Evolutionary conservation across 371 early-diverging fungal genomes (phyloP), one percentile per base, ranked within the genome.

Genomic region (Mucor indicus): DNA sequence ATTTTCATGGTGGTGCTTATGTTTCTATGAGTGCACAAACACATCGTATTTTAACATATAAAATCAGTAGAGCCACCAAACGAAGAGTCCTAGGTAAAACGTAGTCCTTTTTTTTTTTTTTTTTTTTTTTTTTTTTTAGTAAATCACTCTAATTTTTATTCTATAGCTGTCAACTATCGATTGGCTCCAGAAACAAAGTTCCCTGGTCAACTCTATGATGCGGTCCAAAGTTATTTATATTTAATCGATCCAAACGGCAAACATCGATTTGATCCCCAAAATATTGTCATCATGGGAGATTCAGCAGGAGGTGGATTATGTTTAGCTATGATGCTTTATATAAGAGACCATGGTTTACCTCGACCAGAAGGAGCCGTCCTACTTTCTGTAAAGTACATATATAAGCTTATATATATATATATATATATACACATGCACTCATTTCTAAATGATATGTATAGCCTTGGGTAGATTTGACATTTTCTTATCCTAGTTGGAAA

Each of bases 141-240:
- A n/a, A n/a, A n/a, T n/a, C n/a, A n/a, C n/a, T n/a, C n/a, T n/a
- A n/a, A n/a, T n/a, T n/a, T n/a, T n/a, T n/a, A n/a, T n/a, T n/a
- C 29, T 15, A 47, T 57, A 67, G 72, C 79, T 10, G 57, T 85
- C 38, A 81, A 87, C 42, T 92, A 91, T 65, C 75, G 91, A 7
- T 67, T 90, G 22, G 85, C 90, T 0, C 93, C 94, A 4, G 87
- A 90, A 33, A 50, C 74, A 23, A 77, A 79, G 10, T 93, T 92
- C 54, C 96, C 96, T 2, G 74, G 80, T 25, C 87, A 83, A 24
- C 60, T 95, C 9, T 81, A 85, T 37, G 94, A 94, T 68, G 85
- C 79, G 24, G 76, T 87, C 6, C 70, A 81, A 30, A 79, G 87
- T 0, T 93, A 83, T 60, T 48, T 78, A 17, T 72, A 81, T 49